A percentile compares a stretch with the other conserved stretches of the same genome.
Conservation (phyloP, 1,284 basidiomycete genomes). For the Tilletia walkeri region DNA sequence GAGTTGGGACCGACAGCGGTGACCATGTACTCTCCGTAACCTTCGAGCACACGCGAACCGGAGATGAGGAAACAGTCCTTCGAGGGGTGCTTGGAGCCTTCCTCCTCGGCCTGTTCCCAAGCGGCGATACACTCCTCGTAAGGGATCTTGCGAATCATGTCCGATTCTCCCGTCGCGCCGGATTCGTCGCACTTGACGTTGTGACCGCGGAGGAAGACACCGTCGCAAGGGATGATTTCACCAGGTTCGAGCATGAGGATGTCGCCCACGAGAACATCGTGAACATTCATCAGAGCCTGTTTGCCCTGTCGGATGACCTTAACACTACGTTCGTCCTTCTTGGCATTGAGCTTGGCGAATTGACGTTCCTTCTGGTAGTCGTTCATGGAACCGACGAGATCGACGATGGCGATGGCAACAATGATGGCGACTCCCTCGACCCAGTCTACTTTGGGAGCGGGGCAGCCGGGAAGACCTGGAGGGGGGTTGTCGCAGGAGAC, state of each 20-base stretch:
- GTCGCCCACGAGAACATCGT: constrained; percentile 91
- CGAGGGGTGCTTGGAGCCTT: constrained; percentile 61
- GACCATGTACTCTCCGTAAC: constrained; percentile 87
- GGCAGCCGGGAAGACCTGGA: constrained; percentile 38
- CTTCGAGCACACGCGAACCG: constrained; percentile 92
- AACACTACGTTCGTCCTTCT: constrained; percentile 90
- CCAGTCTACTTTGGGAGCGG: constrained; percentile 69
- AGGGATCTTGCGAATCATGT: constrained; percentile 83
- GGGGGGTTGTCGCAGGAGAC: constrained; percentile 58
- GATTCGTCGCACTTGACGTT: constrained; percentile 96
- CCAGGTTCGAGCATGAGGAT: constrained; percentile 88
- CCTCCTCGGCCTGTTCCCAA: constrained; percentile 52
- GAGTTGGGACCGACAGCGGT: constrained; percentile 86
- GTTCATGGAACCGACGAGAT: constrained; percentile 74
- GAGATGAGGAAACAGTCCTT: constrained; percentile 87
- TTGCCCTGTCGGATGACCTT: constrained; percentile 83
- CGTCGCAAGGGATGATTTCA: constrained; percentile 92
- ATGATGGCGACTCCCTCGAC: constrained; percentile 97
- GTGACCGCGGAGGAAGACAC: constrained; percentile 86
- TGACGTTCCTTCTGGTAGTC: constrained; percentile 98
- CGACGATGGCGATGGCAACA: constrained; percentile 69
- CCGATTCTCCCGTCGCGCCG: constrained; percentile 91
- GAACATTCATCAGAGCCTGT: constrained; percentile 74
- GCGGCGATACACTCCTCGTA: constrained; percentile 72
- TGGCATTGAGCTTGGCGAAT: constrained; percentile 85